Evolutionary conservation across 2,329 filamentous ascomycete species (phyloP), one percentile per base, ranked within the genome.

Genomic region (Hypoxylon sp.): DNA sequence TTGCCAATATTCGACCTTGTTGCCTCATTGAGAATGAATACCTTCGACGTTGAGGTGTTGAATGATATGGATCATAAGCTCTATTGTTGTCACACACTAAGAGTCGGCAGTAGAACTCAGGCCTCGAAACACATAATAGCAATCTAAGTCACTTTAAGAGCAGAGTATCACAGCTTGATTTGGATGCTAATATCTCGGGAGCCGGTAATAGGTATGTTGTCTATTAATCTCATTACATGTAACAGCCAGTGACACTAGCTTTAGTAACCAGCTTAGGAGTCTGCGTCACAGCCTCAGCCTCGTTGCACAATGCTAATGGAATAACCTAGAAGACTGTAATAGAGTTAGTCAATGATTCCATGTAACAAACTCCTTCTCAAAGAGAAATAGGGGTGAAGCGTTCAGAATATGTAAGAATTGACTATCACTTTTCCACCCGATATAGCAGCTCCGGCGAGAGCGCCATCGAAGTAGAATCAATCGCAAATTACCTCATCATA

Each of bases 401-500:
- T 80, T 97, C 94, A 97, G 94, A 93, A 97, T 97, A 97, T 97
- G 94, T 97, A 97, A 97, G 94, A 95, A 89, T 89, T 90, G 83
- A 94, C 93, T 97, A 92, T 97, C 94, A 97, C 85, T 81, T 88
- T 80, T 84, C 87, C 84, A 83, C 79, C 83, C 86, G 91, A 90
- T 94, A 91, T 91, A 87, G 91, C 92, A 85, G 87, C 92, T 89
- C 94, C 89, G 94, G 94, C 94, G 92, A 91, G 93, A 89, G 92
- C 84, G 87, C 93, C 93, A 94, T 89, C 89, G 84, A 85, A 82
- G 82, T 81, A 84, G 86, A 88, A 92, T 98, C 94, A 97, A 95
- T 95, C 94, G 94, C 94, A 98, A 98, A 98, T 97, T 97, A 93
- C 92, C 86, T 92, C 94, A 97, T 97, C 94, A 93, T 91, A 44